These are phyloP conservation scores for Ramularia endophylla DNA, from an alignment of 2,329 filamentous ascomycete genomes.

Conservation along the genomic window DNA sequence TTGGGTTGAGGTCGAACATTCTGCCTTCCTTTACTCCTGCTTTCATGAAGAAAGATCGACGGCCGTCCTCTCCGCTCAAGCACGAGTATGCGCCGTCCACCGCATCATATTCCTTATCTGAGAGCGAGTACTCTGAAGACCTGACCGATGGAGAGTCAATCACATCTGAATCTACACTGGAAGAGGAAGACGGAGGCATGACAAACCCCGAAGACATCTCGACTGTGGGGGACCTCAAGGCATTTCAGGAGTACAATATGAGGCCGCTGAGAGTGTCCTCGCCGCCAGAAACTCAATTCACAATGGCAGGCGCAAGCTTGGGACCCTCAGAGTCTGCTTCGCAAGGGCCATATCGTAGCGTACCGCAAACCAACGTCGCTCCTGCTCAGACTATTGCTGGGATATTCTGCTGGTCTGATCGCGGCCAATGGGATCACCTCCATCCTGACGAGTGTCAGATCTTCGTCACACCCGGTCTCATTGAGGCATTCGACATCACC, in stretches of 20 bases:
- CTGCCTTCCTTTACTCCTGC: slow-evolving; percentile 31
- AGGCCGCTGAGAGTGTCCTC: slow-evolving; percentile 29
- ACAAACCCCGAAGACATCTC: slow-evolving; percentile 19
- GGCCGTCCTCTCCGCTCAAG: slow-evolving; percentile 88
- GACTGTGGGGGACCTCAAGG: slow-evolving; percentile 29
- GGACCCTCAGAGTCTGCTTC: slow-evolving; percentile 78
- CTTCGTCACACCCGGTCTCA: slow-evolving; percentile 57
- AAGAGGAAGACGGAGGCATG: slow-evolving; percentile 44
- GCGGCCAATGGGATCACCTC: slow-evolving; percentile 55
- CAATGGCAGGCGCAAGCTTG: slow-evolving; percentile 34
- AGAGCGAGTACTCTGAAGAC: slow-evolving; percentile 50
- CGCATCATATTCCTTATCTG: slow-evolving; percentile 55
- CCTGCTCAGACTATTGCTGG: slow-evolving; percentile 53
- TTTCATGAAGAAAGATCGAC: slow-evolving; percentile 49
- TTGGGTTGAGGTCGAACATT: slow-evolving; percentile 23
- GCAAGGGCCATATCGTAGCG: slow-evolving; percentile 60
- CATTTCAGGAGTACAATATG: slow-evolving; percentile 28
- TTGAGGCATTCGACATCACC: slow-evolving; percentile 56
- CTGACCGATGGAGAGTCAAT: slow-evolving; percentile 41
- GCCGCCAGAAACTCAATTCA: slow-evolving; percentile 16
- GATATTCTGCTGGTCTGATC: slow-evolving; percentile 60
- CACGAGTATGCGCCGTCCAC: slow-evolving; percentile 92
- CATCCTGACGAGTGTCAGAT: slow-evolving; percentile 59
- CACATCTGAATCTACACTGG: slow-evolving; percentile 49
- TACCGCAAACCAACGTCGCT: slow-evolving; percentile 40